Base-by-base conservation (phyloP, 768 basidiomycete genomes). In the Tylopilus plumbeoviolaceoides region DNA sequence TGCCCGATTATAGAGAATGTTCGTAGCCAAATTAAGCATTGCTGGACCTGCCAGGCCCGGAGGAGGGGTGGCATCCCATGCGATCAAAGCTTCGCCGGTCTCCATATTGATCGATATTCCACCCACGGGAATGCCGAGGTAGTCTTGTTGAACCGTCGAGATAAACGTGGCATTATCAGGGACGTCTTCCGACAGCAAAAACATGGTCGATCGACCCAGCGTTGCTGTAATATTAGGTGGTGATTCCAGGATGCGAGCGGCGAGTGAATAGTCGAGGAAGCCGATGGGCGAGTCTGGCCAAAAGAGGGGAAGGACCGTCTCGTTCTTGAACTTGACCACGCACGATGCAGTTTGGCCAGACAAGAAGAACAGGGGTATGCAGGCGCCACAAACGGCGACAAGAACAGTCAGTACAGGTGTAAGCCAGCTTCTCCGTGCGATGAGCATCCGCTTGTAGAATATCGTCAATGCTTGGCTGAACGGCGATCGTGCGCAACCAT, bases 391-490 rank as follows among this genome's bases (percentile, higher is more conserved):
- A 38, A 87, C 73, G 4, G 79, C 80, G 28, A 86, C 68, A 31
- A 77, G 48, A 17, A 83, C 70, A 3, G 76, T 69, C 11, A 91
- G 72, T 7, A 80, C 41, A 1, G 82, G 83, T 0, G 83, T 76
- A 17, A 28, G 4, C 27, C 27, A 28, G 8, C 82, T 84, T 36
- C 84, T 77, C 20, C 80, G 78, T 1, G 79, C 72, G 45, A 91
- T 78, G 20, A 89, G 70, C 5, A 72, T 62, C 4, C 89, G 82
- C 65, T 91, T 91, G 59, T 82, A 73, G 71, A 88, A 83, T 50
- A 91, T 86, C 0, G 86, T 89, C 50, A 81, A 66, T 1, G 87
- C 84, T 63, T 91, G 89, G 20, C 70, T 70, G 55, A 85, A 71
- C 7, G 84, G 81, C 3, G 82, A 81, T 10, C 77, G 74, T 25